A percentile compares a stretch with the other conserved stretches of the same genome.
Evolutionary conservation across 768 basidiomycete genomes (phyloP).

Genomic region (Mycena amicta): DNA sequence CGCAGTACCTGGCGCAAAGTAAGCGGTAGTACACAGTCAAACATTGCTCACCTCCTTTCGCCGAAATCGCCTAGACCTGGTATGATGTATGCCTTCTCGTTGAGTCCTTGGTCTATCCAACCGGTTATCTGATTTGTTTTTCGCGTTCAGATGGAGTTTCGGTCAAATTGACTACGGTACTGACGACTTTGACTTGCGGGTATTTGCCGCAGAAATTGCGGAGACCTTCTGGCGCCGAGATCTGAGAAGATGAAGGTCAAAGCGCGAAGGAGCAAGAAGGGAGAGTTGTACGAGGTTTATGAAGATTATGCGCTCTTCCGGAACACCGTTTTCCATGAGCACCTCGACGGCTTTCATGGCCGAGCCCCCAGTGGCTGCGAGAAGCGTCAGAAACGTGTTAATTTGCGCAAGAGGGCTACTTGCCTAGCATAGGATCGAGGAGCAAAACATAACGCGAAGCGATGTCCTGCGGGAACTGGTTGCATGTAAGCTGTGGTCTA

Average conservation of each 20-base stretch:
- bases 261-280: too few species aligned
- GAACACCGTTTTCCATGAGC: conserved; percentile 86
- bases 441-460: conserved; percentile 88
- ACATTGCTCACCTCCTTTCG: conserved; percentile 66
- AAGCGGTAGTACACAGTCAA: conserved; percentile 6
- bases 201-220: conserved; percentile 75
- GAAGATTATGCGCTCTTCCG: conserved; percentile 94
- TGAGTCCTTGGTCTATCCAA: conserved; percentile 92
- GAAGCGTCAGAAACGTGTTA: neutral
- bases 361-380: conserved; percentile 88
- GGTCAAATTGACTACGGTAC: conserved; percentile 34
- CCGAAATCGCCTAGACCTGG: conserved; percentile 98
- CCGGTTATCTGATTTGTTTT: conserved; percentile 71
- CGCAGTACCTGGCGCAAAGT: conserved; percentile 24
- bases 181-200: conserved; percentile 76
- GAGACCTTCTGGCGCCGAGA: conserved; percentile 90
- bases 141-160: neutral
- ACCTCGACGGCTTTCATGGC: conserved; percentile 98
- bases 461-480: conserved; percentile 90
- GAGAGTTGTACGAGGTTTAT: conserved; percentile 91
- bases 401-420: conserved; percentile 24
- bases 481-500: too few species aligned
- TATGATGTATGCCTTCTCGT: conserved; percentile 88
- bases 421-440: conserved; percentile 97
- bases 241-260: too few species aligned